A percentile compares a stretch with the other conserved stretches of the same genome.
Evolutionary conservation across 2,329 filamentous ascomycete species (phyloP).

Genomic region (Fusarium phyllophilum): DNA sequence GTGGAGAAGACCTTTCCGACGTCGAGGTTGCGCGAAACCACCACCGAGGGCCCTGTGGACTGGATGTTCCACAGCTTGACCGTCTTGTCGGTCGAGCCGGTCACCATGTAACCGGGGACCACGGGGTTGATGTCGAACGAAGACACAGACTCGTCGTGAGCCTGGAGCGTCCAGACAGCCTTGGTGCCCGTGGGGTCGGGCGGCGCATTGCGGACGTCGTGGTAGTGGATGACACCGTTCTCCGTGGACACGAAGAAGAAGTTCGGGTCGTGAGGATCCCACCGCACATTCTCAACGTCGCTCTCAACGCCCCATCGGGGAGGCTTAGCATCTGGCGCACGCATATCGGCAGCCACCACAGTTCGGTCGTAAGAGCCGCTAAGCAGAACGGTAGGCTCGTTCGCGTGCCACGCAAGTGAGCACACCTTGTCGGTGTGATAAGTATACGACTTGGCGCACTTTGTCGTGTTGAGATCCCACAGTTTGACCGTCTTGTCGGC

Average conservation of each 20-base stretch:
- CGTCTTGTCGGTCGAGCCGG: constrained; percentile 91
- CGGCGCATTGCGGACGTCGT: constrained; percentile 83
- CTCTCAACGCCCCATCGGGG: constrained; percentile 94
- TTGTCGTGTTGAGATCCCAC: constrained; percentile 93
- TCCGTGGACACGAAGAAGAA: constrained; percentile 97
- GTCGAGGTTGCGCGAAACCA: constrained; percentile 89
- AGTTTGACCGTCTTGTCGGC: constrained; percentile 98
- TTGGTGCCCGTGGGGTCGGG: constrained; percentile 79
- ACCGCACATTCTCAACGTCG: constrained; percentile 91
- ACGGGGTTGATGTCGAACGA: constrained; percentile 91
- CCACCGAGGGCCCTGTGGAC: constrained; percentile 83
- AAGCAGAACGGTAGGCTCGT: constrained; percentile 86
- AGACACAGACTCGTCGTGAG: constrained; percentile 91
- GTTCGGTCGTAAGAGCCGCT: constrained; percentile 96
- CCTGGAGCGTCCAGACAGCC: constrained; percentile 93
- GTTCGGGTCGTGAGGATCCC: constrained; percentile 93
- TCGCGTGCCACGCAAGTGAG: constrained; percentile 91
- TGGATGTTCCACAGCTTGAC: constrained; percentile 98
- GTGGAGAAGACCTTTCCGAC: constrained; percentile 96
- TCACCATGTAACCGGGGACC: constrained; percentile 92
- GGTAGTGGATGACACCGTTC: constrained; percentile 89
- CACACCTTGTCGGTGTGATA: constrained; percentile 99
- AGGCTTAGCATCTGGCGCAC: constrained; percentile 83
- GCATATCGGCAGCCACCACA: constrained; percentile 94
- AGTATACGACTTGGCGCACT: constrained; percentile 93